These are phyloP conservation scores for Fusarium proliferatum DNA, from an alignment of 2,329 filamentous ascomycete species.

Conservation along the genomic window DNA sequence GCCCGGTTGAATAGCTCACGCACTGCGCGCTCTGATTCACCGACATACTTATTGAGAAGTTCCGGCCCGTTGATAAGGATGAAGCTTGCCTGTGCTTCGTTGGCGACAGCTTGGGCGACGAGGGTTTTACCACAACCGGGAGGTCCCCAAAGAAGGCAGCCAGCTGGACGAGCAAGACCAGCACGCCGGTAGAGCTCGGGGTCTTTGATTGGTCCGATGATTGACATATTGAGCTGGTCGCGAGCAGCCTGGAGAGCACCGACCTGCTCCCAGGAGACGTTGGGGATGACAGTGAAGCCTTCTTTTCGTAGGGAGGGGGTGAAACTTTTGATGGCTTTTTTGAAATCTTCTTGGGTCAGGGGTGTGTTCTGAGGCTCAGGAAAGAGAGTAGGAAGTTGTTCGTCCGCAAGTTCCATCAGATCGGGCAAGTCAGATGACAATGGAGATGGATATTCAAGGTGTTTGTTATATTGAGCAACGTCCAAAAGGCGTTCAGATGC, in stretches of 20 bases:
- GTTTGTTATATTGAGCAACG: no score
- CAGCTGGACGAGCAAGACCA: constrained; percentile 83
- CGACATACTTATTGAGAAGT: constrained; percentile 96
- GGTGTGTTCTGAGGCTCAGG: not conserved
- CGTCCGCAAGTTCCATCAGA: no score
- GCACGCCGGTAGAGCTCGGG: constrained; percentile 81
- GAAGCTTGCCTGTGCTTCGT: constrained; percentile 96
- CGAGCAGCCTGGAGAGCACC: constrained; percentile 85
- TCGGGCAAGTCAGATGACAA: no score
- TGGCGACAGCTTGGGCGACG: constrained; percentile 94
- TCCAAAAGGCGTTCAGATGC: no score
- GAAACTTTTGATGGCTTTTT: constrained; percentile 74
- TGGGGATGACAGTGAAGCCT: constrained; percentile 93
- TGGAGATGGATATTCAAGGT: no score
- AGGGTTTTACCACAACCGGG: constrained; percentile 97
- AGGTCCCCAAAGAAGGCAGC: constrained; percentile 94
- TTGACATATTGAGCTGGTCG: constrained; percentile 82
- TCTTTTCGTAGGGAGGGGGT: constrained; percentile 79
- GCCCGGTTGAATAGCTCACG: constrained; percentile 92
- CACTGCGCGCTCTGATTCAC: constrained; percentile 93
- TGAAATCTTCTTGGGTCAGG: constrained; percentile 67
- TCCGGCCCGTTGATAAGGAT: constrained; percentile 98
- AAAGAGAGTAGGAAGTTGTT: no score
- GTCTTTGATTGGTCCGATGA: constrained; percentile 88
- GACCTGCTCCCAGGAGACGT: constrained; percentile 93